Percentiles rank a stretch among this genome's conserved stretches.
phyloP scores from a whole-genome alignment of 345 rosid genomes.

The Combretum micranthum region DNA sequence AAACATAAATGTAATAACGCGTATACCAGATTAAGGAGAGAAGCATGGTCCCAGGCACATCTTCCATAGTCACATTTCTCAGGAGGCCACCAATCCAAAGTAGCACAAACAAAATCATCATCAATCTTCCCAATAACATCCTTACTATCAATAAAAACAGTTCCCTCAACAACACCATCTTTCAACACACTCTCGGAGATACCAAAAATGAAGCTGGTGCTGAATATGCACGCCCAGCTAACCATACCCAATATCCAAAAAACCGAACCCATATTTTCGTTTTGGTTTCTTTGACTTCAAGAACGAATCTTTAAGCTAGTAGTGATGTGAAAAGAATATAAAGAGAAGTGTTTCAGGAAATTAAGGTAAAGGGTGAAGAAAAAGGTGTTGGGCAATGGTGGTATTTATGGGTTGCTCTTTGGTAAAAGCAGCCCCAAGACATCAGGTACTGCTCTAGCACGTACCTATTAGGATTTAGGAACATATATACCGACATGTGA shows the following conservation, averaged over 20 bases:
- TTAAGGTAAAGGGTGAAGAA: no score
- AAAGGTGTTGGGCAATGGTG: no score
- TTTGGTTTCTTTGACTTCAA: no score
- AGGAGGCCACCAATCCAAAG: conserved; percentile 99
- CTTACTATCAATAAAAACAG: conserved; percentile 45
- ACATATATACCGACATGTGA: no score
- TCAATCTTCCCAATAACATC: conserved; percentile 59
- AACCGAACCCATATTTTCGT: conserved; percentile 29
- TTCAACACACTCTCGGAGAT: conserved; percentile 23
- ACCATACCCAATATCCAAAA: conserved; percentile 23
- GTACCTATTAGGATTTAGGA: no score
- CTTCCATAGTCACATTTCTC: conserved; percentile 94
- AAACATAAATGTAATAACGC: background rate
- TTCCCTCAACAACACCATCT: conserved; percentile 25
- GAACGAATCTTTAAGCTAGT: no score
- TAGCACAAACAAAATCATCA: conserved; percentile 87
- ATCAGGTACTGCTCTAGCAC: no score
- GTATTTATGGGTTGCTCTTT: no score
- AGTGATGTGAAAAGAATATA: no score
- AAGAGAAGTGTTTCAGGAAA: no score
- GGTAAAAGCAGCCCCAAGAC: no score
- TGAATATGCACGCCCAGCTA: conserved; percentile 20
- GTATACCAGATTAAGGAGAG: conserved; percentile 80
- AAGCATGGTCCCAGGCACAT: conserved; percentile 83
- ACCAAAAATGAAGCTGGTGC: conserved; percentile 7